Conservation (phyloP, 441 rosid genomes). For the Aquilaria agallochum region DNA sequence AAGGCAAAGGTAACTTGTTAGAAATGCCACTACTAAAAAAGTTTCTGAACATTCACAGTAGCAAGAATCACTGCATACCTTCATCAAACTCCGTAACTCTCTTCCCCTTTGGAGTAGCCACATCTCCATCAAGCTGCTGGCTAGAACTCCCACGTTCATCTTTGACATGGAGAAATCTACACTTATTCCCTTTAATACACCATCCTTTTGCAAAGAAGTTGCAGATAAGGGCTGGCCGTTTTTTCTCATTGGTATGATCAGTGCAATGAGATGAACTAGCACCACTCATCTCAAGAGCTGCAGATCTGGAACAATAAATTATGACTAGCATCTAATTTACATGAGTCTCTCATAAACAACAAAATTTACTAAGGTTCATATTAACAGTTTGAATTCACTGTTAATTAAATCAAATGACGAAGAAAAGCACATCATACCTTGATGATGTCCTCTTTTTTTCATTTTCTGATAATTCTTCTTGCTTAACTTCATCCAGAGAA, state of each 20-base stretch:
- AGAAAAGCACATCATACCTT: slow-evolving; percentile 41
- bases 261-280: slow-evolving; percentile 35
- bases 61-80: slow-evolving; percentile 43
- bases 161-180: slow-evolving; percentile 78
- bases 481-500: slow-evolving; percentile 26
- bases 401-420: slow-evolving; percentile 12
- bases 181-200: slow-evolving; percentile 78
- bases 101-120: slow-evolving; percentile 30
- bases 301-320: slow-evolving; percentile 44
- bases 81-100: slow-evolving; percentile 30
- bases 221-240: slow-evolving; percentile 57
- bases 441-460: slow-evolving; percentile 23
- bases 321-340: slow-evolving; percentile 24
- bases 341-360: slow-evolving; percentile 17
- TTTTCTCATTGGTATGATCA: slow-evolving; percentile 34
- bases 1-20: slow-evolving; percentile 24
- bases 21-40: slow-evolving; percentile 22
- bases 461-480: slow-evolving; percentile 25
- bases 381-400: slow-evolving; percentile 15
- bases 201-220: slow-evolving; percentile 82
- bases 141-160: slow-evolving; percentile 23
- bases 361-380: slow-evolving; percentile 17
- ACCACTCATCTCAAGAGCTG: slow-evolving; percentile 29
- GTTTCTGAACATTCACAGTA: slow-evolving; percentile 16
- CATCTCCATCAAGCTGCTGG: slow-evolving; percentile 27